Conservation (phyloP, 2,329 filamentous ascomycete species). For the Diaporthe amygdali region DNA sequence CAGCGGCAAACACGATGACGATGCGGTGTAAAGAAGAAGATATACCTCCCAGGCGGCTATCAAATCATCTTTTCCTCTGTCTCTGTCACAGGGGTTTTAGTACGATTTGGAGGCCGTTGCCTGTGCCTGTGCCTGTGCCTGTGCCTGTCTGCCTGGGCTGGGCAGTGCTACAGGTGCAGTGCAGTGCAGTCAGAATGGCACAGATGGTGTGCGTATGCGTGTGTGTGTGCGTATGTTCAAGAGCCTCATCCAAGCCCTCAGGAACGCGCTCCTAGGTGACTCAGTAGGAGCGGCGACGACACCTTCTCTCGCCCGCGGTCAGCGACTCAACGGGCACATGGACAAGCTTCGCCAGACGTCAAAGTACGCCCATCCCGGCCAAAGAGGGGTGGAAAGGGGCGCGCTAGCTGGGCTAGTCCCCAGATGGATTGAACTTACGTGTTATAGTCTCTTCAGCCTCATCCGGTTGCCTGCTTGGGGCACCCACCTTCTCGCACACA, state of each 20-base stretch:
- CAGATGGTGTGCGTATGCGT: not conserved
- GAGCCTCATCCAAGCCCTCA: not conserved
- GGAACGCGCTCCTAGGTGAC: not conserved
- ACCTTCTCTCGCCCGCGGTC: not conserved
- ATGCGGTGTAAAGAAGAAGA: not conserved
- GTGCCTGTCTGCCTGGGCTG: not conserved
- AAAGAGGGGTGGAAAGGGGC: not conserved
- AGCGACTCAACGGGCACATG: not conserved
- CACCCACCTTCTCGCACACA: not conserved
- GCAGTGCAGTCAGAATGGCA: not conserved
- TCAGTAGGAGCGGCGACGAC: not conserved
- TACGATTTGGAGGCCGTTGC: not conserved
- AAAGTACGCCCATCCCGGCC: not conserved
- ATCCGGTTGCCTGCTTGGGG: constrained; percentile 7
- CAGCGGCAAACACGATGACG: not conserved
- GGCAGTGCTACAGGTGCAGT: not conserved
- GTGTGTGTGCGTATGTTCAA: not conserved
- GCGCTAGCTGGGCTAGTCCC: not conserved
- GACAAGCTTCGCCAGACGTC: constrained; percentile 4
- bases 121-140: not conserved
- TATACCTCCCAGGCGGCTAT: not conserved
- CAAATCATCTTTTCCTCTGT: not conserved
- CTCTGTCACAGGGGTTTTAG: not conserved
- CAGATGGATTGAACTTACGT: constrained; percentile 10
- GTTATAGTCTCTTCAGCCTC: constrained; percentile 6